phyloP scores from a whole-genome alignment of 192 early-diverging fungal genomes.

The Rhizoclosmatium sp. region DNA sequence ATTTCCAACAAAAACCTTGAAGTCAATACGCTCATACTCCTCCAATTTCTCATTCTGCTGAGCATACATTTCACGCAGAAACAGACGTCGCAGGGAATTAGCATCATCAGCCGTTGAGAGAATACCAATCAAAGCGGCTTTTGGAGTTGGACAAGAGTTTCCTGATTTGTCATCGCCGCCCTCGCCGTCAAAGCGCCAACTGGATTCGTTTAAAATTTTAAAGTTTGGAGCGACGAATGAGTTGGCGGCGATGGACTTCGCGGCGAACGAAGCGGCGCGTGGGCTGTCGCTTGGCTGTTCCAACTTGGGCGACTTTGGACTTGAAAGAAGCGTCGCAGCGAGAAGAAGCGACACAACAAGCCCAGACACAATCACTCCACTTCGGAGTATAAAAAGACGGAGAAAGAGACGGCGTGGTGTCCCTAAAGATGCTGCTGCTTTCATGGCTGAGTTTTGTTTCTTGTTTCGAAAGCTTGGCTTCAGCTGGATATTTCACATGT shows the following conservation, averaged over 20 bases:
- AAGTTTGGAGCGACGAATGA: not conserved
- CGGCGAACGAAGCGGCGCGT: not conserved
- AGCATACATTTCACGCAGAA: slow-evolving; percentile 18
- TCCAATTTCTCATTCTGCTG: not conserved
- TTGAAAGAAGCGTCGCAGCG: too few species aligned
- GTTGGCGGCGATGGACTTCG: not conserved
- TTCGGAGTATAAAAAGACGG: too few species aligned
- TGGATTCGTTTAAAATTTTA: not conserved
- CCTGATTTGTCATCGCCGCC: not conserved
- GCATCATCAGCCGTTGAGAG: not conserved
- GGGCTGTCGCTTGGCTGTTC: too few species aligned
- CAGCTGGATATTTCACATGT: too few species aligned
- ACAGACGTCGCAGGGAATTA: slow-evolving; percentile 2
- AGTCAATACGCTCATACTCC: not conserved
- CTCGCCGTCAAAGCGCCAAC: not conserved
- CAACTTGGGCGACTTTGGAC: too few species aligned
- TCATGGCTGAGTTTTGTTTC: too few species aligned
- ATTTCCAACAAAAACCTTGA: not conserved
- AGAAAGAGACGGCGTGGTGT: too few species aligned
- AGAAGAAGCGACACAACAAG: too few species aligned
- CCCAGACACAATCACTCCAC: too few species aligned
- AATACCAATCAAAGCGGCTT: slow-evolving; percentile 24
- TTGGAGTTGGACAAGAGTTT: not conserved
- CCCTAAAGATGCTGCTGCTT: too few species aligned
- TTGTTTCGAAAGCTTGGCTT: too few species aligned